A percentile compares a stretch with the other conserved stretches of the same genome.
phyloP scores from a whole-genome alignment of 2,329 filamentous ascomycete species.

The Claviceps digitariae region DNA sequence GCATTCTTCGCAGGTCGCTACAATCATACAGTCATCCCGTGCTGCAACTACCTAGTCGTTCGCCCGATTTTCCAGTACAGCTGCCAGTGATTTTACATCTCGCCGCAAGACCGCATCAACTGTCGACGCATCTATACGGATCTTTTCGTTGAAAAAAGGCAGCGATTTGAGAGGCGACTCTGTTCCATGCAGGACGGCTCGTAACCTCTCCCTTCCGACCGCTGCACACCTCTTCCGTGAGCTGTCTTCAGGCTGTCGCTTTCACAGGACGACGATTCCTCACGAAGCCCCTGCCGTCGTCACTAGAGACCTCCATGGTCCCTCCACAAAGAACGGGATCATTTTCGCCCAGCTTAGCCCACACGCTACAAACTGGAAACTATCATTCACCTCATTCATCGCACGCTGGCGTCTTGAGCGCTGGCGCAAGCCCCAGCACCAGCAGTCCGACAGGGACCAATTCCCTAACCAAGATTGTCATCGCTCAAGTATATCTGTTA shows the following conservation, averaged over 20 bases:
- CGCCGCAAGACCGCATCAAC: neutral
- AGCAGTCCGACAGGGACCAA: constrained; percentile 48
- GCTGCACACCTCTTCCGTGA: constrained; percentile 15
- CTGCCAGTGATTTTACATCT: neutral
- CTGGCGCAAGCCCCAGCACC: constrained; percentile 47
- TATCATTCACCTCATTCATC: constrained; percentile 44
- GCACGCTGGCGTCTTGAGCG: constrained; percentile 42
- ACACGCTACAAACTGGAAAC: constrained; percentile 42
- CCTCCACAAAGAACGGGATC: constrained; percentile 48
- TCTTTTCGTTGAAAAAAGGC: neutral
- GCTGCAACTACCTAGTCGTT: neutral
- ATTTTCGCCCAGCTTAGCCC: constrained; percentile 48
- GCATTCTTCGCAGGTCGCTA: constrained; percentile 9
- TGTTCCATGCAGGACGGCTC: constrained; percentile 22
- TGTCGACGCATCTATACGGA: neutral
- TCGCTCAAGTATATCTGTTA: constrained; percentile 89
- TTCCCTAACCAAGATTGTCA: constrained; percentile 80
- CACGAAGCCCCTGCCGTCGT: constrained; percentile 17
- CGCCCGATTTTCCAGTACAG: neutral
- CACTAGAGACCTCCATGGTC: constrained; percentile 39
- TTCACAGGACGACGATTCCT: constrained; percentile 23
- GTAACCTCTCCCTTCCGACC: constrained; percentile 14
- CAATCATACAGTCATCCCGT: neutral
- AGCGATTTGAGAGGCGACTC: constrained; percentile 6
- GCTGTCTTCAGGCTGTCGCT: constrained; percentile 18